These are phyloP conservation scores for Aleurites moluccanus DNA, from an alignment of 441 rosid genomes.

Conservation along the genomic window DNA sequence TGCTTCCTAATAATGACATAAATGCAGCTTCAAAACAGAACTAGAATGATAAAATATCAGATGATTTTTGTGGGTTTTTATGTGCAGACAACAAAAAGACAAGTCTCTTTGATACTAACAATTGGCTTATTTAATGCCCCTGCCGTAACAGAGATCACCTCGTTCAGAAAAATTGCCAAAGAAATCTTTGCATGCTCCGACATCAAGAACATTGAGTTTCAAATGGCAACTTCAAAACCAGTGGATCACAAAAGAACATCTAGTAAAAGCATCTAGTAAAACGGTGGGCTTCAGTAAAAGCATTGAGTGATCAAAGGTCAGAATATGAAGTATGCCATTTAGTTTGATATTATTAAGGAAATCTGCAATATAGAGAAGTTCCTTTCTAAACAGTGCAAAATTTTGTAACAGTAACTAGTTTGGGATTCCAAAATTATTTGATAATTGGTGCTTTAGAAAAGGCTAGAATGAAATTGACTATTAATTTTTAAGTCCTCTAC, in stretches of 20 bases:
- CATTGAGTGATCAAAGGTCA: conserved; percentile 1
- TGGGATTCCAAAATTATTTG: conserved; percentile 4
- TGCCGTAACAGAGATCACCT: conserved; percentile 5
- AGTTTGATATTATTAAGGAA: neutral
- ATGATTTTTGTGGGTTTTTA: too few species aligned
- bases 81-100: neutral
- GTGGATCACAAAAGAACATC: conserved; percentile 1
- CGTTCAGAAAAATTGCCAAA: conserved; percentile 4
- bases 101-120: neutral
- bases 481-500: neutral
- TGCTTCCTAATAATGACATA: neutral
- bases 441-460: neutral
- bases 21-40: conserved; percentile 8
- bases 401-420: neutral
- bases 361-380: neutral
- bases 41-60: neutral
- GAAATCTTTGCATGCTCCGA: neutral
- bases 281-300: neutral
- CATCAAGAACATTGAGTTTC: neutral
- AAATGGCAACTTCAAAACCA: neutral
- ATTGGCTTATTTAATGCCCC: neutral
- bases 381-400: conserved; percentile 10
- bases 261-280: neutral
- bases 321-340: neutral
- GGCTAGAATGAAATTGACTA: neutral